Evolutionary conservation across 139 green algal species (phyloP).

Genomic region (Picochlorum sp.): DNA sequence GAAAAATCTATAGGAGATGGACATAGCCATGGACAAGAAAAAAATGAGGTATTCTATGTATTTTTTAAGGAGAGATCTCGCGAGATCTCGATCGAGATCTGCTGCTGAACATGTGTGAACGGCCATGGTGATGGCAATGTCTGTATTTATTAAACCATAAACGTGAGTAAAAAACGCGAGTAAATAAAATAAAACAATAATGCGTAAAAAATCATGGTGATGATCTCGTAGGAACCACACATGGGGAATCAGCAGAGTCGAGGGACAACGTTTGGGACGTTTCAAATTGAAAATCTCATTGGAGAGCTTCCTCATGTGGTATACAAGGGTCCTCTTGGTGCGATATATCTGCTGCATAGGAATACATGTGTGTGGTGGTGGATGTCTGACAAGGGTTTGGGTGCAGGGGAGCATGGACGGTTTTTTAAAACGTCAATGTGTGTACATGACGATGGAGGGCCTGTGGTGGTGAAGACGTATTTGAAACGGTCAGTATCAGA

Average conservation of each 20-base stretch:
- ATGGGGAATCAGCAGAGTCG: conserved; percentile 31
- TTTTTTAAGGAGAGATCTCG: too few species aligned
- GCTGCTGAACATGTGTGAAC: too few species aligned
- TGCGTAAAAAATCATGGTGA: not conserved
- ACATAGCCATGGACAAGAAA: too few species aligned
- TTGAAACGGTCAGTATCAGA: conserved; percentile 20
- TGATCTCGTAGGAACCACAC: conserved; percentile 13
- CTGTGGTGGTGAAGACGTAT: conserved; percentile 83
- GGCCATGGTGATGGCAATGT: too few species aligned
- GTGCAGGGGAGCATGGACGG: conserved; percentile 28
- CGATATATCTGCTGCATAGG: not conserved
- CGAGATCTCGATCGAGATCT: too few species aligned
- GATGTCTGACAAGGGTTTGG: too few species aligned
- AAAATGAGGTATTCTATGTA: too few species aligned
- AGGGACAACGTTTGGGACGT: conserved; percentile 2
- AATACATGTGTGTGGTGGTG: not conserved
- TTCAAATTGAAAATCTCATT: conserved; percentile 14
- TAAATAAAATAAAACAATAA: not conserved
- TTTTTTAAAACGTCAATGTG: conserved; percentile 83
- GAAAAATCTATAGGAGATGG: too few species aligned
- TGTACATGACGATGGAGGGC: conserved; percentile 78
- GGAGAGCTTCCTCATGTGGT: conserved; percentile 59
- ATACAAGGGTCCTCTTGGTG: conserved; percentile 54
- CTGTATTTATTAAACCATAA: too few species aligned
- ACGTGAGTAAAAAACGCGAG: too few species aligned